These are phyloP conservation scores for Auriscalpium orientale DNA, from an alignment of 768 basidiomycete genomes.

Conservation along the genomic window DNA sequence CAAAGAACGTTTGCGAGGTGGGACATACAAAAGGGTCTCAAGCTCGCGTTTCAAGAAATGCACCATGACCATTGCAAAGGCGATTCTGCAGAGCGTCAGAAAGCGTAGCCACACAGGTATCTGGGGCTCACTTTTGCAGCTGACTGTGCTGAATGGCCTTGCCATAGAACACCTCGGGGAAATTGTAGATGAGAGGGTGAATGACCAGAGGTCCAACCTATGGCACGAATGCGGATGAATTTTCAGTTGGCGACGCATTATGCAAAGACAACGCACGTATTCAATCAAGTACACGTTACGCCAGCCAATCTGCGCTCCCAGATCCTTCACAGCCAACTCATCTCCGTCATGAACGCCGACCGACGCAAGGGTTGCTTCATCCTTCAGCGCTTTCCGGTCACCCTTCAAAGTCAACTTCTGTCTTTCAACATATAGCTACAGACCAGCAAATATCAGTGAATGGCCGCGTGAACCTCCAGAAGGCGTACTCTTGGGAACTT, in stretches of 20 bases:
- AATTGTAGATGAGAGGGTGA: conserved; percentile 78
- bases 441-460: no score
- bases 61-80: conserved; percentile 66
- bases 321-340: conserved; percentile 77
- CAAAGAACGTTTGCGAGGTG: no score
- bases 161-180: conserved; percentile 65
- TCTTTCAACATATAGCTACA: conserved; percentile 60
- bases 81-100: conserved; percentile 37
- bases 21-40: conserved; percentile 81
- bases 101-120: not conserved
- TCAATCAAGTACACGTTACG: conserved; percentile 83
- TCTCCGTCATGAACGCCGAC: conserved; percentile 52
- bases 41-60: conserved; percentile 91
- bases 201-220: conserved; percentile 84
- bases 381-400: conserved; percentile 52
- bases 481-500: conserved; percentile 43
- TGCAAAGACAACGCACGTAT: conserved; percentile 61
- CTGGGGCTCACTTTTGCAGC: conserved; percentile 56
- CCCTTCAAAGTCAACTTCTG: conserved; percentile 67
- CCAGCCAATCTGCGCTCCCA: conserved; percentile 89
- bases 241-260: not conserved
- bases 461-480: no score
- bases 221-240: not conserved
- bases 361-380: conserved; percentile 51
- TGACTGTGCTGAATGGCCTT: conserved; percentile 61